Evolutionary conservation across 2,329 filamentous ascomycete species (phyloP).

Genomic region (Fusarium sacchari): DNA sequence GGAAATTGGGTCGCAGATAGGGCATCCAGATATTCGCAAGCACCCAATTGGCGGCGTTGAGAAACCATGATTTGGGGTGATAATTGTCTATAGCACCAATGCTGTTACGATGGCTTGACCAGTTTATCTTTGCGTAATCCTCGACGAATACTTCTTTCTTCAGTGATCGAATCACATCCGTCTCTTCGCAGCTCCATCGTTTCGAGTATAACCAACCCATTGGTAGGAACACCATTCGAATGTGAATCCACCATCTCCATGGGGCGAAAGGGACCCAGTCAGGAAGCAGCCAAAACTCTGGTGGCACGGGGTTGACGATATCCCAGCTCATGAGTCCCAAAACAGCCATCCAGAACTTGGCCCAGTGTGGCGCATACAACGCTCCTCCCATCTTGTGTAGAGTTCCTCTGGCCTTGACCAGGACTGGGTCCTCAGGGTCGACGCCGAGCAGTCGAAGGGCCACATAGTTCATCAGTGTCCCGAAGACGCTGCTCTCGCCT

Average conservation of each 20-base stretch:
- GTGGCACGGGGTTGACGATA: constrained; percentile 91
- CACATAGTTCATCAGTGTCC: constrained; percentile 89
- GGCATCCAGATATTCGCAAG: constrained; percentile 84
- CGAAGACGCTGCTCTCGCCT: constrained; percentile 90
- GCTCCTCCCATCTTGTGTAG: constrained; percentile 89
- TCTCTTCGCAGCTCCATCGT: constrained; percentile 80
- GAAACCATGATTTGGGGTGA: constrained; percentile 86
- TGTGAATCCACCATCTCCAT: constrained; percentile 98
- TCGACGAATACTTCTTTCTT: constrained; percentile 85
- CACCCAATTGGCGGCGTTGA: constrained; percentile 82
- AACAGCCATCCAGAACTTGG: constrained; percentile 93
- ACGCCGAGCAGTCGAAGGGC: constrained; percentile 83
- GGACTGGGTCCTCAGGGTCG: constrained; percentile 81
- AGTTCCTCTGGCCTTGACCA: constrained; percentile 84
- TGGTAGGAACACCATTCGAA: constrained; percentile 92
- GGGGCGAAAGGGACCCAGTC: constrained; percentile 91
- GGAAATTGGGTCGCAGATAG: constrained; percentile 71
- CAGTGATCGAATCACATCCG: constrained; percentile 76
- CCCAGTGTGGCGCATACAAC: constrained; percentile 88
- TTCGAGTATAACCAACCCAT: constrained; percentile 93
- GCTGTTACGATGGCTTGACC: constrained; percentile 80
- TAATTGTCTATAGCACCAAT: constrained; percentile 88
- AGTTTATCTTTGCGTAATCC: constrained; percentile 81
- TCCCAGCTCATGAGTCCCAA: constrained; percentile 89
- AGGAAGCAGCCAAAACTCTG: constrained; percentile 91